Evolutionary conservation across 164 flowering plant species (phyloP), one percentile per base, ranked within the genome.

Genomic region (Nymphaea colorata): DNA sequence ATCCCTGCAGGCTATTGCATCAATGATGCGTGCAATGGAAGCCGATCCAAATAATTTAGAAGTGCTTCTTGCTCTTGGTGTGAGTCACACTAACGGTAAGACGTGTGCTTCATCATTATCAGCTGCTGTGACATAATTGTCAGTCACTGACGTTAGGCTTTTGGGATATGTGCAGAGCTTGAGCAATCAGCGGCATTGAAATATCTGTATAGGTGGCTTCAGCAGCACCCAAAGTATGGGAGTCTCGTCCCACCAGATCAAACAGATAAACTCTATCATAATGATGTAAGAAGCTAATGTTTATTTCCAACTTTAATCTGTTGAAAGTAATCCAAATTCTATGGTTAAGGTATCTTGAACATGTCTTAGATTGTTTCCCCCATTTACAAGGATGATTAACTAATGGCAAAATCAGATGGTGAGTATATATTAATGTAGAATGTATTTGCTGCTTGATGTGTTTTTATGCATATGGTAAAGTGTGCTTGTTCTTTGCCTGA

Each of bases 31-130:
- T 67, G 98, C 99, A 61, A 90, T 86, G 61, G 92, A 91, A 74
- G 99, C 75, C 67, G 96, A 94, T 73, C 90, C 99, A 57, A 82
- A 87, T 64, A 94, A 94, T 73, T 76, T 94, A 62, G 99, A 94
- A 75, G 99, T 94, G 72, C 98, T 94, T 81, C 96, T 94, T 77
- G 89, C 99, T 53, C 93, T 94, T 71, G 99, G 99, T 45, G 99
- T 94, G 82, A 94, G 99, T 78, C 98, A 94, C 77, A 94, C 99
- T 53, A 94, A 94, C 78, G 99, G 99, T 94, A 7, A 79, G 89
- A 82, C 4, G 63, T 61, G 63, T n/a, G 3, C 63, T 61, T 6
- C 16, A 5, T n/a, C 63, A 61, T 47, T 12, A 47, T 47, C 12
- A 6, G 11, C 55, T 47, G 36, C 12, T 3, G 12, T 12, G 7